Evolutionary conservation across 306 rosid species (phyloP).

Genomic region (Castanopsis chinensis): DNA sequence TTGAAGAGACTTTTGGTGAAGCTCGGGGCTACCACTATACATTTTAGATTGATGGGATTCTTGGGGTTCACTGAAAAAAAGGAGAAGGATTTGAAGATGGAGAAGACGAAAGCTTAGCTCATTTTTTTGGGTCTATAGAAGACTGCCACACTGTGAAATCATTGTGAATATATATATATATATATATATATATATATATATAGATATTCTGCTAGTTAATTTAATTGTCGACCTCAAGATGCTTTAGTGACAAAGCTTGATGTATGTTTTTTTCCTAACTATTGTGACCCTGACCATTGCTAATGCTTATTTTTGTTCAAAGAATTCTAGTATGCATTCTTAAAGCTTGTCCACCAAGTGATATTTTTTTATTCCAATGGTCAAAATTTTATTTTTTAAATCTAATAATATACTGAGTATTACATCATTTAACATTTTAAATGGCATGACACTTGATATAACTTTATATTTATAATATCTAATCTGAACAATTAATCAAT

Average conservation of each 20-base stretch:
- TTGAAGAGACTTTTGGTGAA: slow-evolving; percentile 42
- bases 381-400: no score
- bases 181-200: background rate
- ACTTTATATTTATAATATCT: no score
- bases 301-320: background rate
- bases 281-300: background rate
- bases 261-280: background rate
- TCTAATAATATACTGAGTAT: no score
- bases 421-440: no score
- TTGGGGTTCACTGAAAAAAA: background rate
- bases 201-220: no score
- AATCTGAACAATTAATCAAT: no score
- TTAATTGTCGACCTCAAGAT: background rate
- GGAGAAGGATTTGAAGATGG: background rate
- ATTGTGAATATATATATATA: background rate
- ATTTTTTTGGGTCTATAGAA: background rate
- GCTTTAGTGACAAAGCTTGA: background rate
- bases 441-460: no score
- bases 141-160: background rate
- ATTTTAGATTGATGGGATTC: slow-evolving; percentile 23
- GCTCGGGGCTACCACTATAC: slow-evolving; percentile 37
- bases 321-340: background rate
- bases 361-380: no score
- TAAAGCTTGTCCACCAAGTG: background rate
- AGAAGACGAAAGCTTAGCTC: background rate